These are phyloP conservation scores for Oenanthe javanica DNA, from an alignment of 140 eudicot genomes.

Conservation along the genomic window DNA sequence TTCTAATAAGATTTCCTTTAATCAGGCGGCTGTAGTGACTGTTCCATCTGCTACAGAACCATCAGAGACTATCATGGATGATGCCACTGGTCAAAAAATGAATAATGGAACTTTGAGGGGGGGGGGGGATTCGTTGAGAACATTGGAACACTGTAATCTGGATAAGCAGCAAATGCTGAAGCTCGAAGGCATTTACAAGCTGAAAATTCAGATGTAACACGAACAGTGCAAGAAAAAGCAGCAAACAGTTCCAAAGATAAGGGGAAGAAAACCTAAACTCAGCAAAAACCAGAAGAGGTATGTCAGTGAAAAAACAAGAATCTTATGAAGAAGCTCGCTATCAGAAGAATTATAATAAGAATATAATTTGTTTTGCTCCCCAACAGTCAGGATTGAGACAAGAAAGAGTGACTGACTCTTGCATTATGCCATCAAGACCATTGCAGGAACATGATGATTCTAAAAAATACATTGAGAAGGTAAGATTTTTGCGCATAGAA, in stretches of 20 bases:
- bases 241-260: slow-evolving; percentile 6
- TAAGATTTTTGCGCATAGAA: background rate
- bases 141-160: slow-evolving; percentile 11
- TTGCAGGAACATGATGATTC: slow-evolving; percentile 24
- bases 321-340: background rate
- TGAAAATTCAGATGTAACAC: background rate
- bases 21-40: slow-evolving; percentile 21
- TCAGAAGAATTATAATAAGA: background rate
- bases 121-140: slow-evolving; percentile 2
- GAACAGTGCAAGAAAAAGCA: slow-evolving; percentile 6
- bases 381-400: slow-evolving; percentile 2
- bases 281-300: slow-evolving; percentile 20
- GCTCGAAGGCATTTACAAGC: background rate
- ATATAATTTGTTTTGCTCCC: background rate
- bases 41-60: slow-evolving; percentile 7
- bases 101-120: background rate
- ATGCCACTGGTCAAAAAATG: slow-evolving; percentile 6
- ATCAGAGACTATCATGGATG: slow-evolving; percentile 11
- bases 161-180: slow-evolving; percentile 4
- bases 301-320: background rate
- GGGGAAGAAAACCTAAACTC: slow-evolving; percentile 20
- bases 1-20: background rate
- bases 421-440: background rate
- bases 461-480: slow-evolving; percentile 7
- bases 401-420: background rate